Evolutionary conservation across 768 basidiomycete genomes (phyloP).

Genomic region (Tylopilus intermedius): DNA sequence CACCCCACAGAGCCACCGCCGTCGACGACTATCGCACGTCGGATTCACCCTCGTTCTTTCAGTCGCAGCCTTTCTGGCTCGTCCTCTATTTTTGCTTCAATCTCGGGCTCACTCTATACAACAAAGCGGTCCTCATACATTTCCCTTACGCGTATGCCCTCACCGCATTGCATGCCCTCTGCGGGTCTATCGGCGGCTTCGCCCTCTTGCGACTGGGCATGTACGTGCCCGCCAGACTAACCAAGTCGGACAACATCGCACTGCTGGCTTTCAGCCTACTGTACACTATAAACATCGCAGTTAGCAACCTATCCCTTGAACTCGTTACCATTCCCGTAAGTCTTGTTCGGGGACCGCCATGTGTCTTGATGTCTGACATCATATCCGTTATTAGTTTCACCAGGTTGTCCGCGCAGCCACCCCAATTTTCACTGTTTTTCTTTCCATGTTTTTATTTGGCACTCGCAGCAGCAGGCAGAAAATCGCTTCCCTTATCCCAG

Average conservation of each 20-base stretch:
- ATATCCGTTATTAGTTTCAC: slow-evolving; percentile 65
- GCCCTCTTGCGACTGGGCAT: slow-evolving; percentile 52
- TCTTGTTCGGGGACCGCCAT: slow-evolving; percentile 9
- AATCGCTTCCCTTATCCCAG: slow-evolving; percentile 71
- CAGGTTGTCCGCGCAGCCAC: slow-evolving; percentile 93
- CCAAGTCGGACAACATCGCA: slow-evolving; percentile 48
- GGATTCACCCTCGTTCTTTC: slow-evolving; percentile 20
- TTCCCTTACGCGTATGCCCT: slow-evolving; percentile 97
- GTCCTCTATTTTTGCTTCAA: slow-evolving; percentile 85
- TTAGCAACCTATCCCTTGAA: slow-evolving; percentile 86
- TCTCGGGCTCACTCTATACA: slow-evolving; percentile 87
- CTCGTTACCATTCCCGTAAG: slow-evolving; percentile 86
- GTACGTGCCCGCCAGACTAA: slow-evolving; percentile 55
- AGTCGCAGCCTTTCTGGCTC: slow-evolving; percentile 55
- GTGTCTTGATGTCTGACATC: neutral
- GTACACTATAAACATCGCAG: slow-evolving; percentile 91
- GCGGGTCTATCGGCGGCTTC: slow-evolving; percentile 77
- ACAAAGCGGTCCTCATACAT: slow-evolving; percentile 85
- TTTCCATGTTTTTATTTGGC: slow-evolving; percentile 67
- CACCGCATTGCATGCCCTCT: slow-evolving; percentile 87
- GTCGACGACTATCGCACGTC: neutral
- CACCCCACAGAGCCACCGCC: neutral
- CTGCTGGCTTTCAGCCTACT: slow-evolving; percentile 81
- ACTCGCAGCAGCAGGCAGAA: slow-evolving; percentile 56
- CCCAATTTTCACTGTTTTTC: slow-evolving; percentile 84